Conservation (phyloP, 345 rosid genomes). For the Streptanthus diversifolius region DNA sequence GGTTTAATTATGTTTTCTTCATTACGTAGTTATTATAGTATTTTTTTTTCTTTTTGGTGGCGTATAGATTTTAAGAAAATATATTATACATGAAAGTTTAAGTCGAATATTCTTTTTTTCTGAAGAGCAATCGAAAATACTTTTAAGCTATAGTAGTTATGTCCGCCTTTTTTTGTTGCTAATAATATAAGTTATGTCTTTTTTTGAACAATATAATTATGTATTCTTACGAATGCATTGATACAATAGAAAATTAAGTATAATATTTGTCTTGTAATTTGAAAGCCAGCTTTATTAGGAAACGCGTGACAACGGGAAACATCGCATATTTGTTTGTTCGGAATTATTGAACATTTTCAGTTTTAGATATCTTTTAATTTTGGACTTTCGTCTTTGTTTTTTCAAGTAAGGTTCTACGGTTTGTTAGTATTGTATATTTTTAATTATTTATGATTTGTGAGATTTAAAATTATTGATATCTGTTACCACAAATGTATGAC, state of each 20-base stretch:
- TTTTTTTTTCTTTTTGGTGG: background rate
- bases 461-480: background rate
- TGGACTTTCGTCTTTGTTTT: background rate
- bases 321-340: conserved; percentile 19
- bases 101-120: background rate
- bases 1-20: background rate
- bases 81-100: background rate
- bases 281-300: conserved; percentile 10
- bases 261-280: background rate
- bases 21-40: background rate
- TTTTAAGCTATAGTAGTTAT: background rate
- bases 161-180: no score
- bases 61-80: background rate
- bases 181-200: no score
- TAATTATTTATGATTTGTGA: background rate
- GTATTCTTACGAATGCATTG: background rate
- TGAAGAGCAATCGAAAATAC: background rate
- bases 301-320: conserved; percentile 33
- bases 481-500: background rate
- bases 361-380: background rate
- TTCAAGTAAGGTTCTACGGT: background rate
- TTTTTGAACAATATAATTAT: no score
- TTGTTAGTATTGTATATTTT: background rate
- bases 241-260: background rate
- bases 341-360: conserved; percentile 9